Evolutionary conservation across 2,329 filamentous ascomycete genomes (phyloP).

Genomic region (Paecilomyces formosus): DNA sequence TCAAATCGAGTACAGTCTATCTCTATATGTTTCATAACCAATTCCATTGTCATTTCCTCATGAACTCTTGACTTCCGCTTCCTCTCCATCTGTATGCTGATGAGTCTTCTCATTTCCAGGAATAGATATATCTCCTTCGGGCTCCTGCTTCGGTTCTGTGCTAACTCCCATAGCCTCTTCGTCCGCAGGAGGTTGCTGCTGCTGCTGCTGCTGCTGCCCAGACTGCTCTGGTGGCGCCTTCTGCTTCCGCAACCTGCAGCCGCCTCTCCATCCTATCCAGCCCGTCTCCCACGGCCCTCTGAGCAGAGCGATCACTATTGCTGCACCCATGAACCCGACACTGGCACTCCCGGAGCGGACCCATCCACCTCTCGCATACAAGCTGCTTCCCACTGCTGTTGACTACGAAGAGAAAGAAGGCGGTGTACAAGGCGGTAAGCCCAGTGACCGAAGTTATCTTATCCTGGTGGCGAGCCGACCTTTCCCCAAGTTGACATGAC

Average conservation of each 20-base stretch:
- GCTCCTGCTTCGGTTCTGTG: not conserved
- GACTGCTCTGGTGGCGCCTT: not conserved
- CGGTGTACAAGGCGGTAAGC: not conserved
- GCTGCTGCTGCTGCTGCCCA: not conserved
- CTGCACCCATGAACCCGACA: constrained; percentile 46
- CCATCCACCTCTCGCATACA: constrained; percentile 53
- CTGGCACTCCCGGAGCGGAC: constrained; percentile 49
- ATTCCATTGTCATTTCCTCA: not conserved
- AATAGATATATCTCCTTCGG: not conserved
- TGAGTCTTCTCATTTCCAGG: not conserved
- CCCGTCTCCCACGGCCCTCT: constrained; percentile 50
- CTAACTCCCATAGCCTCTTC: not conserved
- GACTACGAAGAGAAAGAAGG: constrained; percentile 58
- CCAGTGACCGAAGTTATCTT: not conserved
- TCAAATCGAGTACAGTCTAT: not conserved
- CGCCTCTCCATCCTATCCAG: constrained; percentile 56
- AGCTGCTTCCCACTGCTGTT: constrained; percentile 49
- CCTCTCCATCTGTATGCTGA: not conserved
- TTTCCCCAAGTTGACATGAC: not conserved
- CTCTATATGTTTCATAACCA: not conserved
- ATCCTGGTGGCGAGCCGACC: not conserved
- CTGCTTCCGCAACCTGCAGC: constrained; percentile 39
- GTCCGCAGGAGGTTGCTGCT: not conserved
- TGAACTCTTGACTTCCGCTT: not conserved
- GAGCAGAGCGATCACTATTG: constrained; percentile 39